Base-by-base conservation (phyloP, 345 rosid species). In the Syzygium grande region DNA sequence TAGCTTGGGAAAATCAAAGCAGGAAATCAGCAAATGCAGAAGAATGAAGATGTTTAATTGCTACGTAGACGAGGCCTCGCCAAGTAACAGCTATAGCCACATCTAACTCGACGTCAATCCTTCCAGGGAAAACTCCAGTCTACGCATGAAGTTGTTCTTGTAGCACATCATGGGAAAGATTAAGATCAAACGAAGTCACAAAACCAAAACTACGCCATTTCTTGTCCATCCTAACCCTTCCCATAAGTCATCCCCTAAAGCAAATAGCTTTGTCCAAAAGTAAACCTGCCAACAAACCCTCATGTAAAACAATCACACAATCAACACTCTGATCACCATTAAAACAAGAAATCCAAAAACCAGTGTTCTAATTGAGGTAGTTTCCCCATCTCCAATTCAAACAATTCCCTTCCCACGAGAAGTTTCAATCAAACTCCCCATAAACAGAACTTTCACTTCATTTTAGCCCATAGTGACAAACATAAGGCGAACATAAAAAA, bases 121-220 rank as follows among this genome's bases (percentile, higher is more conserved):
- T 73, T 10, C 14, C 49, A 73, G 49, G 25, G 27, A 38, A 38
- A 73, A 34, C 27, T 38, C 25, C 49, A 73, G 80, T 73, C 27
- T 38, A 19, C 2, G 10, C 10, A 25, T 73, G 80, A 73, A 34
- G 49, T 25, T 38, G 83, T 22, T 73, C 49, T 73, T 73, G 49
- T 73, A 41, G 49, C 49, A 38, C 49, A 7, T 38, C 83, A 73
- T 38, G 27, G 49, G 38, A 73, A 38, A 34, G 83, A 73, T 73
- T 73, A 73, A 43, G 43, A 73, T 6, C 0, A 38, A 73, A 38
- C 27, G 0, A 38, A 73, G 49, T 0, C 4, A 0, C 8, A 73
- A 19, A 19, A 73, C 49, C 80, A 73, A 73, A 73, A 73, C 14
- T 2, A 13, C 38, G 14, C 27, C 49, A 34, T 73, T 38, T 38